These are phyloP conservation scores for Bipolaris cookei DNA, from an alignment of 2,329 filamentous ascomycete genomes.

Conservation along the genomic window DNA sequence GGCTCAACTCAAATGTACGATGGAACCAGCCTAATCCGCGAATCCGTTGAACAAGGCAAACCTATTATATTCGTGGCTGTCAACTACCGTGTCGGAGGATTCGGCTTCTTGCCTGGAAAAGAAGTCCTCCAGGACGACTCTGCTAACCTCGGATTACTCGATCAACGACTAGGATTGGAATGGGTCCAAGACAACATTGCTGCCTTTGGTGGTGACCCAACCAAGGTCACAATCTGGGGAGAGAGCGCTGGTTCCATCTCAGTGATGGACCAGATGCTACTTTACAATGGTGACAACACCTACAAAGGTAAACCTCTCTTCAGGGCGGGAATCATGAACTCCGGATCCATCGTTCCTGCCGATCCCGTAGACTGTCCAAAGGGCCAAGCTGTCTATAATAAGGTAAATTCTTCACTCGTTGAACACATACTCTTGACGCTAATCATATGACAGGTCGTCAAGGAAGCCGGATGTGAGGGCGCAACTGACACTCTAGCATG, in stretches of 20 bases:
- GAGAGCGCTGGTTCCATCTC: slow-evolving; percentile 67
- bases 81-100: slow-evolving; percentile 78
- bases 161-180: slow-evolving; percentile 73
- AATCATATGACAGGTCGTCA: slow-evolving; percentile 55
- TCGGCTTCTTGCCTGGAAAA: slow-evolving; percentile 74
- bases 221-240: slow-evolving; percentile 81
- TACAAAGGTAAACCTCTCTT: slow-evolving; percentile 80
- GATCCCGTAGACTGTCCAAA: slow-evolving; percentile 68
- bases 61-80: slow-evolving; percentile 77
- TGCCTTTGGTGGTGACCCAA: slow-evolving; percentile 77
- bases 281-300: slow-evolving; percentile 73
- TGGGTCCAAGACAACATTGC: slow-evolving; percentile 81
- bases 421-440: slow-evolving; percentile 59
- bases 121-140: slow-evolving; percentile 72
- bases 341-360: slow-evolving; percentile 48
- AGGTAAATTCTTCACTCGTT: slow-evolving; percentile 37
- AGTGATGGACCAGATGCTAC: slow-evolving; percentile 75
- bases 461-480: slow-evolving; percentile 54
- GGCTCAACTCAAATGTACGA: slow-evolving; percentile 51
- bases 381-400: slow-evolving; percentile 64
- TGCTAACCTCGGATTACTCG: slow-evolving; percentile 73
- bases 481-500: slow-evolving; percentile 55
- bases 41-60: slow-evolving; percentile 59
- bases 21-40: slow-evolving; percentile 48
- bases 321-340: slow-evolving; percentile 75